These are phyloP conservation scores for Fonsecaea nubica DNA, from an alignment of 2,329 filamentous ascomycete genomes.

Conservation along the genomic window DNA sequence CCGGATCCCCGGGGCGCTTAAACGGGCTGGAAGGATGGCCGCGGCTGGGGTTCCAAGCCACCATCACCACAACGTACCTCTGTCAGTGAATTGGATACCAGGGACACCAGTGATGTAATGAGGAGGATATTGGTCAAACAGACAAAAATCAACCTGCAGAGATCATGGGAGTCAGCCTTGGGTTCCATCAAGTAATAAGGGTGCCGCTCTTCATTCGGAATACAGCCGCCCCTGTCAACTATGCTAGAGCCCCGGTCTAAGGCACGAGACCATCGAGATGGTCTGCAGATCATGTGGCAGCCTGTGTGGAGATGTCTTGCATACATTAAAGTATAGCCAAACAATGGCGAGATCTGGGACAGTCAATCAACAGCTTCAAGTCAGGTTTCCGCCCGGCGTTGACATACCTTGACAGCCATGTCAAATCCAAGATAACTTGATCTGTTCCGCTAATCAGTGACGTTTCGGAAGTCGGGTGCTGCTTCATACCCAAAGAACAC, in stretches of 20 bases:
- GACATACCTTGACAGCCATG: slow-evolving; percentile 46
- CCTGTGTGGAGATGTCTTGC: slow-evolving; percentile 19
- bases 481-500: slow-evolving; percentile 64
- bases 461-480: neutral
- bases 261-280: slow-evolving; percentile 1
- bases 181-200: slow-evolving; percentile 16
- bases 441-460: slow-evolving; percentile 42
- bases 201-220: slow-evolving; percentile 5
- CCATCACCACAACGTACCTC: slow-evolving; percentile 52
- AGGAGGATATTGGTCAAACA: slow-evolving; percentile 67
- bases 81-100: slow-evolving; percentile 64
- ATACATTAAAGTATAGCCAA: slow-evolving; percentile 41
- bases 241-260: slow-evolving; percentile 26
- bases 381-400: neutral
- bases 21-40: slow-evolving; percentile 14
- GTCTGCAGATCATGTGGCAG: neutral
- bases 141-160: slow-evolving; percentile 61
- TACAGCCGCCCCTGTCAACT: neutral
- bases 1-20: slow-evolving; percentile 12
- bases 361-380: slow-evolving; percentile 13
- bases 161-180: slow-evolving; percentile 28
- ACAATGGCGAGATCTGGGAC: slow-evolving; percentile 39
- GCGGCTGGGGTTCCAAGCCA: slow-evolving; percentile 23
- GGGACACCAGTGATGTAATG: slow-evolving; percentile 64
- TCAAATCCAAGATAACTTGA: slow-evolving; percentile 66